A percentile compares a stretch with the other conserved stretches of the same genome.
These are phyloP conservation scores for Lactarius akahatsu DNA, from an alignment of 768 basidiomycete species.

Conservation along the genomic window DNA sequence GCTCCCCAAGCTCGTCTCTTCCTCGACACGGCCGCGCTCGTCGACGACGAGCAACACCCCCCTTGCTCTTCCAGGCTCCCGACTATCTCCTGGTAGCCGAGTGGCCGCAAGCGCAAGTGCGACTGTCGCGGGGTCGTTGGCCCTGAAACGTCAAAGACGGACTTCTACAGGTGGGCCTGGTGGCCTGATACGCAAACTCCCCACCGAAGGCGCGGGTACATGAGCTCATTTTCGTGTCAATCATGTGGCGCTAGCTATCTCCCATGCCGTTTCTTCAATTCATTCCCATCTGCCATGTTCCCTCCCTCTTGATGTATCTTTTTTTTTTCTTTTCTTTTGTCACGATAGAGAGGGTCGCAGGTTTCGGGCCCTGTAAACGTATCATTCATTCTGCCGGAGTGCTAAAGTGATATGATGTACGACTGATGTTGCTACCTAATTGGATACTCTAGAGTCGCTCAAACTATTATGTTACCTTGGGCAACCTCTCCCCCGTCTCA, in stretches of 20 bases:
- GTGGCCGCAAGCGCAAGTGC: conserved; percentile 33
- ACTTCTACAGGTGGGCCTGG: conserved; percentile 45
- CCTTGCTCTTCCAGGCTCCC: conserved; percentile 45
- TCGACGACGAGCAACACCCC: conserved; percentile 60
- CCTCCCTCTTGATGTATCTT: conserved; percentile 15
- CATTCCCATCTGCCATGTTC: conserved; percentile 19
- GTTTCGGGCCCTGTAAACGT: conserved; percentile 19
- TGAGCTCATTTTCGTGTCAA: conserved; percentile 1
- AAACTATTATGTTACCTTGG: conserved; percentile 24
- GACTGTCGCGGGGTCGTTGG: conserved; percentile 32
- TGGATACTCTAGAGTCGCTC: conserved; percentile 27
- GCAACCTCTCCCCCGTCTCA: conserved; percentile 10
- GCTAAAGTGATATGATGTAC: conserved; percentile 22
- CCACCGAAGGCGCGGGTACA: conserved; percentile 20
- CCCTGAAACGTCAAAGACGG: conserved; percentile 82
- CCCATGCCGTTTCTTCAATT: conserved; percentile 3
- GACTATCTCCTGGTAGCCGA: conserved; percentile 39
- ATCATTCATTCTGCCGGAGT: conserved; percentile 23
- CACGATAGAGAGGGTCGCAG: conserved; percentile 14
- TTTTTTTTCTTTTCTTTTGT: conserved; percentile 4
- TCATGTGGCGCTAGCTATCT: conserved; percentile 8
- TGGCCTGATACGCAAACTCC: conserved; percentile 18
- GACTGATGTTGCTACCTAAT: conserved; percentile 23
- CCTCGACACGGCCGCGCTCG: conserved; percentile 69
- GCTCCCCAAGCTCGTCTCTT: conserved; percentile 74